Percentiles rank a stretch among this genome's conserved stretches.
phyloP scores from a whole-genome alignment of 1,284 basidiomycete genomes.

The Tilletia indica region DNA sequence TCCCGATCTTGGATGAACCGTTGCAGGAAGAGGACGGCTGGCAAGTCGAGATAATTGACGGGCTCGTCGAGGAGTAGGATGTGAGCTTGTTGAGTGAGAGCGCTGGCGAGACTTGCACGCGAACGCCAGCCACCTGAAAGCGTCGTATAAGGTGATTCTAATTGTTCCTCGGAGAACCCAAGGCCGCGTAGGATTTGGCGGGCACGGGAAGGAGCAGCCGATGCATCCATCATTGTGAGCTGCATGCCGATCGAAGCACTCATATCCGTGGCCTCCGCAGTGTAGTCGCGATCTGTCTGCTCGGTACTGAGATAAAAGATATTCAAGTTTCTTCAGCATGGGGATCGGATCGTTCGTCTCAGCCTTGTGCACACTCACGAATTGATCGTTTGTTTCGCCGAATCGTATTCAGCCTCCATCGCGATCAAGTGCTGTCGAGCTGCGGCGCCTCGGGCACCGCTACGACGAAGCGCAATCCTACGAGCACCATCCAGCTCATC shows the following conservation, averaged over 20 bases:
- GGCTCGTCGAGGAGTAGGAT: conserved; percentile 59
- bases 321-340: too few relatives aligned
- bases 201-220: conserved; percentile 64
- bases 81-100: conserved; percentile 59
- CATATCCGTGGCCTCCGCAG: conserved; percentile 51
- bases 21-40: conserved; percentile 60
- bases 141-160: conserved; percentile 60
- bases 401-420: conserved; percentile 60
- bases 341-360: too few relatives aligned
- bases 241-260: conserved; percentile 51
- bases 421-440: conserved; percentile 65
- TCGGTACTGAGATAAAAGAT: background rate
- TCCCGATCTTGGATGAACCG: conserved; percentile 60
- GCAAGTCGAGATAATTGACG: conserved; percentile 59
- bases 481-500: conserved; percentile 61
- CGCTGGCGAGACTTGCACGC: conserved; percentile 61
- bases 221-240: conserved; percentile 55
- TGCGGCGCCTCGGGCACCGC: conserved; percentile 65
- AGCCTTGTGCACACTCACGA: background rate
- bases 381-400: conserved; percentile 23
- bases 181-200: conserved; percentile 65
- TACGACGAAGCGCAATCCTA: conserved; percentile 64
- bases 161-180: conserved; percentile 65
- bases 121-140: conserved; percentile 73
- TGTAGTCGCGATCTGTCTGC: conserved; percentile 35